These are phyloP conservation scores for Hemisphaericaspora xylofermentans DNA, from an alignment of 1,139 yeast genomes.

Conservation along the genomic window DNA sequence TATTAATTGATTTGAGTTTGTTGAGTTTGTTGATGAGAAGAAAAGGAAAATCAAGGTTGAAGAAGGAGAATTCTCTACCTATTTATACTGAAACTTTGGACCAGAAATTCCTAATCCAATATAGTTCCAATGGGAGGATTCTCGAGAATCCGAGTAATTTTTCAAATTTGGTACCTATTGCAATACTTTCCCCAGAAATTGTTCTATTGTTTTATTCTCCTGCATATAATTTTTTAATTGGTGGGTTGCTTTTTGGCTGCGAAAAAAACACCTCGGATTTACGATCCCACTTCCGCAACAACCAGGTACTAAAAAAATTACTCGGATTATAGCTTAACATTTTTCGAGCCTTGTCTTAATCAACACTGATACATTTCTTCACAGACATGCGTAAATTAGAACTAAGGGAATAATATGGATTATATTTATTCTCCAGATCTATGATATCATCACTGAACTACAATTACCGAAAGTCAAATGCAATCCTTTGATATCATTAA, in stretches of 20 bases:
- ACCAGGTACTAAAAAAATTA: background rate
- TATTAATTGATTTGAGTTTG: background rate
- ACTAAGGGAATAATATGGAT: too few species aligned
- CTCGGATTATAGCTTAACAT: background rate
- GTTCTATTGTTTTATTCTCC: background rate
- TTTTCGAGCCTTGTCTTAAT: too few species aligned
- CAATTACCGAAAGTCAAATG: too few species aligned
- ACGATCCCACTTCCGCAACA: background rate
- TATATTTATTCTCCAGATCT: too few species aligned
- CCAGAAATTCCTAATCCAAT: too few species aligned
- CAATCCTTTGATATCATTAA: too few species aligned
- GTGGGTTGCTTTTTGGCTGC: background rate
- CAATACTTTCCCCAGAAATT: background rate
- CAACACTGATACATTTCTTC: too few species aligned
- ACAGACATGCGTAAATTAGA: too few species aligned
- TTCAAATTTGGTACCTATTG: background rate
- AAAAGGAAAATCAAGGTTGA: background rate
- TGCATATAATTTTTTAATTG: background rate
- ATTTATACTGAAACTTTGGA: background rate
- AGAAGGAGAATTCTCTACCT: background rate
- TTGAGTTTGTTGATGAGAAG: background rate
- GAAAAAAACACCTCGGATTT: background rate
- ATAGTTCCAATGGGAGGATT: too few species aligned
- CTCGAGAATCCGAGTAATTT: background rate
- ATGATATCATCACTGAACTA: too few species aligned